Percentiles rank a stretch among this genome's conserved stretches.
Evolutionary conservation across 352 stramenopile species (phyloP).

Genomic region (Halophytophthora polymorphica): DNA sequence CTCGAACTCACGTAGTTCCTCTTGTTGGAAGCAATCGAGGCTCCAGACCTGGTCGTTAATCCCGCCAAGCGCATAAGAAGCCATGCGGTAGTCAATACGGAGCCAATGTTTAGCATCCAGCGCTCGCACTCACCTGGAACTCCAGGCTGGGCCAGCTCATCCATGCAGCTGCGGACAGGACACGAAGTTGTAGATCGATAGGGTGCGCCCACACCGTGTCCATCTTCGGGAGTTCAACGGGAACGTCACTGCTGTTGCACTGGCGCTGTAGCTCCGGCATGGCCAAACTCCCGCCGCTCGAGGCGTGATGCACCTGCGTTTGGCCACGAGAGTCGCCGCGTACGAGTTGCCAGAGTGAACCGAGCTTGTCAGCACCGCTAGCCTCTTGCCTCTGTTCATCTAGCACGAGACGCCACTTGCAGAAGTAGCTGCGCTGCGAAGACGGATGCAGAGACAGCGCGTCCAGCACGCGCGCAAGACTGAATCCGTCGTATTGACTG

Average conservation of each 20-base stretch:
- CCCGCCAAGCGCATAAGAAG: not conserved
- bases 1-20: slow-evolving; percentile 31
- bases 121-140: slow-evolving; percentile 22
- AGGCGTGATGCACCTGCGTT: slow-evolving; percentile 40
- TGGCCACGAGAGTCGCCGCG: slow-evolving; percentile 37
- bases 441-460: slow-evolving; percentile 37
- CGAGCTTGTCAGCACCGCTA: not conserved
- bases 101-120: not conserved
- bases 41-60: slow-evolving; percentile 29
- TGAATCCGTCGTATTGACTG: slow-evolving; percentile 15
- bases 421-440: slow-evolving; percentile 44
- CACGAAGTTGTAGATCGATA: slow-evolving; percentile 48
- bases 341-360: slow-evolving; percentile 33
- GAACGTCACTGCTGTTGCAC: not conserved
- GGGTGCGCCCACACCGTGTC: slow-evolving; percentile 53
- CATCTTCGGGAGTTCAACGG: slow-evolving; percentile 21
- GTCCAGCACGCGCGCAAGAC: slow-evolving; percentile 29
- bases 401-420: slow-evolving; percentile 38
- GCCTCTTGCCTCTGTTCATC: not conserved
- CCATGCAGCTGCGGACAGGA: slow-evolving; percentile 7
- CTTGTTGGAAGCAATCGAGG: slow-evolving; percentile 35
- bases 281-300: slow-evolving; percentile 11
- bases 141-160: slow-evolving; percentile 39
- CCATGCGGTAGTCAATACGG: not conserved
- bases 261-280: slow-evolving; percentile 23